A percentile compares a stretch with the other conserved stretches of the same genome.
phyloP scores from a whole-genome alignment of 2,329 filamentous ascomycete species.

The Cryphonectria naterciae region DNA sequence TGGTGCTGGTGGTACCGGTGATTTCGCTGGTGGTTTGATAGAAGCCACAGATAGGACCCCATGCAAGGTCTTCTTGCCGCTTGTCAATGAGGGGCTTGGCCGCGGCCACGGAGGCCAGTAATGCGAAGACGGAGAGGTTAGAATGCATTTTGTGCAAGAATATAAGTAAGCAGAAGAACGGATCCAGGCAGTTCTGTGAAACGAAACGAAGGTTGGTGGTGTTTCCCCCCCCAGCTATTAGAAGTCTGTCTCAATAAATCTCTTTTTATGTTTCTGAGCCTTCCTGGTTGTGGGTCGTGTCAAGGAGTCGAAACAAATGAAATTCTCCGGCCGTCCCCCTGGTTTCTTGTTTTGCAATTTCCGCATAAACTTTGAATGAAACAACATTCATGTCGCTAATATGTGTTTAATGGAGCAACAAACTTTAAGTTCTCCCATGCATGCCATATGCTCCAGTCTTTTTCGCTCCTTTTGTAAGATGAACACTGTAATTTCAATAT shows the following conservation, averaged over 20 bases:
- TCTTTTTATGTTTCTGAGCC: background rate
- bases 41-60: slow-evolving; percentile 34
- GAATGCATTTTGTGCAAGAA: slow-evolving; percentile 14
- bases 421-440: background rate
- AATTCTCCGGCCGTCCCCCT: background rate
- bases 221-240: background rate
- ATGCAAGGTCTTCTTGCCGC: slow-evolving; percentile 30
- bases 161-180: background rate
- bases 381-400: background rate
- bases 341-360: background rate
- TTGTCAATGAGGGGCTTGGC: slow-evolving; percentile 23
- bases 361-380: background rate
- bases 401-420: background rate
- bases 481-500: too few relatives aligned
- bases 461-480: too few relatives aligned
- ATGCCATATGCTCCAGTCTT: too few relatives aligned
- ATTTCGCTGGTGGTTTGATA: slow-evolving; percentile 33
- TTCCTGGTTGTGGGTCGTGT: background rate
- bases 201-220: background rate
- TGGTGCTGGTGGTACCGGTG: slow-evolving; percentile 33
- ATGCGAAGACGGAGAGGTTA: slow-evolving; percentile 11
- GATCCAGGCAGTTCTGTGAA: background rate
- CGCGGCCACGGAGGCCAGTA: slow-evolving; percentile 23
- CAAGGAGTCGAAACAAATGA: background rate
- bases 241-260: background rate